A percentile compares a stretch with the other conserved stretches of the same genome.
Conservation (phyloP, 805 yeast genomes). For the Lipomyces yamanashiensis region DNA sequence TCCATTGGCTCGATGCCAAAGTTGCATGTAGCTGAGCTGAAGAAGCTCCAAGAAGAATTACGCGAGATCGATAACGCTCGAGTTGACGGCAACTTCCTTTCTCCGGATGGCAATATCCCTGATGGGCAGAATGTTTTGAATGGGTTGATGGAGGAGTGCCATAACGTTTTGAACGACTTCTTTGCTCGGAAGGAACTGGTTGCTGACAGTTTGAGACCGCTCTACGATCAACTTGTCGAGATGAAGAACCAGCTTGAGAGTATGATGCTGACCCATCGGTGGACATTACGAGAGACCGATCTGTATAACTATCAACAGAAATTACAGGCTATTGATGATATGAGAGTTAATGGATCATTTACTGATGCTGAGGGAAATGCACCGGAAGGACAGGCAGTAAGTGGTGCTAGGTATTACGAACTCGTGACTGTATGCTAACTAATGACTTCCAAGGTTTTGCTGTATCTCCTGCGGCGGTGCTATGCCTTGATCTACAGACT, state of each 20-base stretch:
- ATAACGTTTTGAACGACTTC: slow-evolving; percentile 72
- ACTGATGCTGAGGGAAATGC: slow-evolving; percentile 42
- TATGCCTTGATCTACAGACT: slow-evolving; percentile 88
- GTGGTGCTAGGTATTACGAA: not conserved
- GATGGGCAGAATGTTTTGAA: slow-evolving; percentile 44
- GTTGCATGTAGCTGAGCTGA: slow-evolving; percentile 44
- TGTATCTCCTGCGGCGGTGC: slow-evolving; percentile 86
- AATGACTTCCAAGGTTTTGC: slow-evolving; percentile 47
- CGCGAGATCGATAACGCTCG: slow-evolving; percentile 54
- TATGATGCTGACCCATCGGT: slow-evolving; percentile 85
- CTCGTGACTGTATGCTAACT: not conserved
- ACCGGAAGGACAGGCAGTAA: slow-evolving; percentile 56
- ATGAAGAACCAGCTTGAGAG: slow-evolving; percentile 79
- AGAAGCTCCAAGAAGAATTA: slow-evolving; percentile 49
- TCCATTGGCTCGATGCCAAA: slow-evolving; percentile 54
- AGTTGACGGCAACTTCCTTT: slow-evolving; percentile 59
- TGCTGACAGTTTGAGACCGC: slow-evolving; percentile 57
- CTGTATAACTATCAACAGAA: slow-evolving; percentile 79
- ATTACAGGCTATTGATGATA: slow-evolving; percentile 73
- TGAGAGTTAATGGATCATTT: slow-evolving; percentile 67
- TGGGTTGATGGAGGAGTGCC: slow-evolving; percentile 75
- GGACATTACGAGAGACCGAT: slow-evolving; percentile 98
- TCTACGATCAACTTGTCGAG: slow-evolving; percentile 66
- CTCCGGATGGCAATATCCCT: slow-evolving; percentile 41
- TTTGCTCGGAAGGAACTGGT: slow-evolving; percentile 51